Evolutionary conservation across 2,329 filamentous ascomycete genomes (phyloP).

Genomic region (Grosmannia clavigera): DNA sequence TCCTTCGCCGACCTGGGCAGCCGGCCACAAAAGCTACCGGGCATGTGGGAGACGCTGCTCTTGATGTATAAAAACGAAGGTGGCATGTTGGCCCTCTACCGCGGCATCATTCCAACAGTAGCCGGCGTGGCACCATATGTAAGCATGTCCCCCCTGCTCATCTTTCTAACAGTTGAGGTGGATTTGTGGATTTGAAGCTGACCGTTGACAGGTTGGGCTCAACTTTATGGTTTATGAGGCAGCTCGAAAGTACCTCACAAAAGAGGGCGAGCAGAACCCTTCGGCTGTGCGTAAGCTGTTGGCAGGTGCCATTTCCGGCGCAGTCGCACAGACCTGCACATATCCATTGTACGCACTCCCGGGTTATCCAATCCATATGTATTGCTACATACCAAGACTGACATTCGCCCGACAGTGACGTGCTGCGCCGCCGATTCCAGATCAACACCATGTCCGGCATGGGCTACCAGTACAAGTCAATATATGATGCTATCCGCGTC

Average conservation of each 20-base stretch:
- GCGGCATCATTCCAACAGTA: conserved; percentile 86
- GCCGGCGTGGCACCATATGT: conserved; percentile 93
- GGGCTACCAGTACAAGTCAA: conserved; percentile 87
- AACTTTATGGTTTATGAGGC: conserved; percentile 99
- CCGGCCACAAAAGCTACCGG: conserved; percentile 58
- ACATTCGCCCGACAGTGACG: conserved; percentile 47
- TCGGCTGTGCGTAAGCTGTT: conserved; percentile 66
- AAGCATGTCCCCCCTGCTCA: conserved; percentile 13
- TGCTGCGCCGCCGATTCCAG: conserved; percentile 86
- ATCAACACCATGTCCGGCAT: conserved; percentile 99
- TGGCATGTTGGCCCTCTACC: conserved; percentile 73
- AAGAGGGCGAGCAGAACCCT: conserved; percentile 77
- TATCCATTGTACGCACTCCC: conserved; percentile 80
- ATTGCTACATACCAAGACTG: background rate
- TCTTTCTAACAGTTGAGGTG: background rate
- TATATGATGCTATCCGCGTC: conserved; percentile 68
- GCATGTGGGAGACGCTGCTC: conserved; percentile 79
- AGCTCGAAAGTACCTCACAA: conserved; percentile 71
- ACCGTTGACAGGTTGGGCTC: conserved; percentile 56
- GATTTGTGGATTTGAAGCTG: background rate
- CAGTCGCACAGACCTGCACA: conserved; percentile 92
- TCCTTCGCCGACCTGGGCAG: conserved; percentile 70
- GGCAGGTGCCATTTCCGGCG: conserved; percentile 88
- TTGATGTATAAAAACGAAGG: conserved; percentile 88
- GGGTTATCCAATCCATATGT: background rate